Evolutionary conservation across 768 basidiomycete species (phyloP), one percentile per base, ranked within the genome.

Genomic region (Multifurca ochricompacta): DNA sequence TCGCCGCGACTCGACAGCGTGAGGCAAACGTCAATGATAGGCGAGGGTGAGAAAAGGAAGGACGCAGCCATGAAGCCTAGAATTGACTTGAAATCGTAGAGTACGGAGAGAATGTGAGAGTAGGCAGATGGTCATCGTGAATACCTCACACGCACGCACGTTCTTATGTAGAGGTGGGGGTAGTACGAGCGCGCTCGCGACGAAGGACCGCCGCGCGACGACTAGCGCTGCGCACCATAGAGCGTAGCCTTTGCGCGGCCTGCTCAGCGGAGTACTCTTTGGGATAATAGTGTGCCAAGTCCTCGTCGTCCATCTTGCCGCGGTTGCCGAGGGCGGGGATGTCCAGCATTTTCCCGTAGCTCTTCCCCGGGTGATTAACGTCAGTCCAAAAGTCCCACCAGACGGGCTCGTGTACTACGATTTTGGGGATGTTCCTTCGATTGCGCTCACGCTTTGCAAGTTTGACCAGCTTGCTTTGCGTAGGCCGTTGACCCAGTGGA

Each of bases 1-100:
- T 44, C 55, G 55, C 50, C 55, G 55, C 55, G 49, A 30, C 44
- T 14, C 39, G 49, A 41, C 55, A 25, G n/a, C 55, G 50, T 42
- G 39, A 35, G 50, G 31, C 28, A 41, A 14, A 28, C 53, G 40
- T 30, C 53, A 56, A 49, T 18, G 30, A 31, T 3, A 16, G 16
- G 36, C 23, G 19, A 16, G 35, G 6, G 19, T 14, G 4, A 4
- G n/a, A 16, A 30, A 32, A 31, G 18, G 48, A 19, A 21, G 1
- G 16, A 52, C 55, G 39, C 32, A 56, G 27, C 55, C 28, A 18
- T 35, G 21, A 44, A 37, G 10, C 27, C 27, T 3, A 21, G 39
- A 8, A 13, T 48, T 18, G 23, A 25, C 3, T 23, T 16, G 41
- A 42, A 25, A 16, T 42, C 41, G n/a, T 42, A 11, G 4, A 16